Percentiles rank a stretch among this genome's conserved stretches.
phyloP scores from a whole-genome alignment of 306 rosid genomes.

The Amphicarpaea edgeworthii region DNA sequence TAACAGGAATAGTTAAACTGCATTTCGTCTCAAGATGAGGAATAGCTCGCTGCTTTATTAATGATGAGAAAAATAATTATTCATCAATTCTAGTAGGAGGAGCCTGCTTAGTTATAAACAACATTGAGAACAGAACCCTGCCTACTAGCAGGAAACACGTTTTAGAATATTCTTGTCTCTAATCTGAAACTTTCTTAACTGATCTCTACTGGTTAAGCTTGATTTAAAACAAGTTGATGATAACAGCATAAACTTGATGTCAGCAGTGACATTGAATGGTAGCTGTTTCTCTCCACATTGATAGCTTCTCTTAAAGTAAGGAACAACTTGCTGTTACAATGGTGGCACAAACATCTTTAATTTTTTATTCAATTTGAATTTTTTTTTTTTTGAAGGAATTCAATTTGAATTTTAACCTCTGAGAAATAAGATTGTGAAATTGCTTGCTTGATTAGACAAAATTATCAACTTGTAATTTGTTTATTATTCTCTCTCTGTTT shows the following conservation, averaged over 20 bases:
- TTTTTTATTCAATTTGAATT: constrained; percentile 18
- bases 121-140: neutral
- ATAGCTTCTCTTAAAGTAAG: neutral
- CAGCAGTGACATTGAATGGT: constrained; percentile 11
- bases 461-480: neutral
- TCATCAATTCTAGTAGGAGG: constrained; percentile 21
- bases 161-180: neutral
- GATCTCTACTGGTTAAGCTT: neutral
- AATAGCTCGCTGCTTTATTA: neutral
- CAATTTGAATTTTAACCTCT: neutral
- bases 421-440: neutral
- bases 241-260: constrained; percentile 1
- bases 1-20: constrained; percentile 13
- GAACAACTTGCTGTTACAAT: constrained; percentile 1
- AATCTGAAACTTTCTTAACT: neutral
- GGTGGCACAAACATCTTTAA: constrained; percentile 1
- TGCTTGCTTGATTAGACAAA: neutral
- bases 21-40: neutral
- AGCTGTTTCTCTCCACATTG: constrained; percentile 4
- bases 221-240: neutral
- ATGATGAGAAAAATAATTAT: neutral
- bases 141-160: neutral
- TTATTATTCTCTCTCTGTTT: neutral
- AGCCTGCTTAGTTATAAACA: neutral
- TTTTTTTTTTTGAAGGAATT: too few species aligned